These are phyloP conservation scores for Metschnikowia vanudenii DNA, from an alignment of 805 yeast genomes.

Conservation along the genomic window DNA sequence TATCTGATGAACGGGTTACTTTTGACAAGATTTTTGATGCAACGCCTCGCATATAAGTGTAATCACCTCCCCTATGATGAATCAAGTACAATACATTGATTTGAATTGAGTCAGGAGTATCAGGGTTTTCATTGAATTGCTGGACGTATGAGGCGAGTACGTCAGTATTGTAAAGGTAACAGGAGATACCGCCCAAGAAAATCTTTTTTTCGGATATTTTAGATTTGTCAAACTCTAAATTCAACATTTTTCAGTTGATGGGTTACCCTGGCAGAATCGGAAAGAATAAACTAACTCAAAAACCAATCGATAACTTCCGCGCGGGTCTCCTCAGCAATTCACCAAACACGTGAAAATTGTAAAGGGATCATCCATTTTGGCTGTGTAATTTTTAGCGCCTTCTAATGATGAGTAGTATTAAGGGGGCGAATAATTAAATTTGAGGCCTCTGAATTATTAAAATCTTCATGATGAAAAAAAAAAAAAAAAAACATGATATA, in stretches of 20 bases:
- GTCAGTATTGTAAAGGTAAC: conserved; percentile 43
- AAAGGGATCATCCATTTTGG: too few relatives aligned
- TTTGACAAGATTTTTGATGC: conserved; percentile 38
- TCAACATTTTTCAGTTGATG: conserved; percentile 10
- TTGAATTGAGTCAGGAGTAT: conserved; percentile 22
- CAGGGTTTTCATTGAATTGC: conserved; percentile 12
- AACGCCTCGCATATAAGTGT: conserved; percentile 37
- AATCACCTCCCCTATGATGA: conserved; percentile 46
- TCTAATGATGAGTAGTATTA: too few relatives aligned
- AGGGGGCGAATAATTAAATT: too few relatives aligned
- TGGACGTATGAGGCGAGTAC: conserved; percentile 27
- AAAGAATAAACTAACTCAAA: too few relatives aligned
- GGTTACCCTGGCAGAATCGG: not conserved
- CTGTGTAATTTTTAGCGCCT: too few relatives aligned
- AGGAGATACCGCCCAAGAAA: conserved; percentile 46
- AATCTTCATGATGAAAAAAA: too few relatives aligned
- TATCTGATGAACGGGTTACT: conserved; percentile 19
- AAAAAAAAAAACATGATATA: too few relatives aligned
- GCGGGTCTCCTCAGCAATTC: too few relatives aligned
- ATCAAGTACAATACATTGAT: conserved; percentile 43
- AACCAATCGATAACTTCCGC: too few relatives aligned
- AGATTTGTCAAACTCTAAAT: conserved; percentile 11
- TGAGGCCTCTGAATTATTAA: too few relatives aligned
- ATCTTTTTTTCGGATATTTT: conserved; percentile 9
- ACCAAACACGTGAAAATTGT: too few relatives aligned